Conservation (phyloP, 1,139 yeast genomes). For the Arxiozyma bovina region DNA sequence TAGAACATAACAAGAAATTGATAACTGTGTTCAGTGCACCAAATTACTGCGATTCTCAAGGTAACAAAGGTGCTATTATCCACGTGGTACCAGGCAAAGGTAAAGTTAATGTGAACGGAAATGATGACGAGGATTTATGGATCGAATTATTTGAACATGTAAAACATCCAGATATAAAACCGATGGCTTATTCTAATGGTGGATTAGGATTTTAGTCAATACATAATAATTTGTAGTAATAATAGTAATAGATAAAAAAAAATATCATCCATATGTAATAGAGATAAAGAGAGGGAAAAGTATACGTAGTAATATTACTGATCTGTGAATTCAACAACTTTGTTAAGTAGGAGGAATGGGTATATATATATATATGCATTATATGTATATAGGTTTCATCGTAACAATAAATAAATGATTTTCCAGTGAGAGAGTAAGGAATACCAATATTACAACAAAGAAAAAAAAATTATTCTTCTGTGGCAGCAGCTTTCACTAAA, state of each 20-base stretch:
- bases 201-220: conserved; percentile 27
- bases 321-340: too few species aligned
- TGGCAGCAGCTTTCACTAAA: conserved; percentile 76
- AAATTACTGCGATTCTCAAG: conserved; percentile 88
- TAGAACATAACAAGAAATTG: conserved; percentile 77
- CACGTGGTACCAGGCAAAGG: conserved; percentile 39
- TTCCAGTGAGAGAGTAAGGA: too few species aligned
- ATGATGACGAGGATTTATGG: conserved; percentile 48
- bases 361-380: not conserved
- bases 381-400: too few species aligned
- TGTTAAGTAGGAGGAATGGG: not conserved
- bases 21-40: conserved; percentile 96
- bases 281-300: too few species aligned
- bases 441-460: too few species aligned
- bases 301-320: too few species aligned
- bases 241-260: not conserved
- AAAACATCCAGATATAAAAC: conserved; percentile 83
- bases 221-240: not conserved
- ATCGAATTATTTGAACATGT: conserved; percentile 66
- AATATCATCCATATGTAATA: too few species aligned
- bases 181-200: conserved; percentile 87
- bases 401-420: not conserved
- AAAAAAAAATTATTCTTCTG: conserved; percentile 16
- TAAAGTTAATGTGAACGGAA: conserved; percentile 25
- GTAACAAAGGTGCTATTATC: conserved; percentile 83